phyloP scores from a whole-genome alignment of 805 yeast genomes.

The Schwanniomyces yamadae region DNA sequence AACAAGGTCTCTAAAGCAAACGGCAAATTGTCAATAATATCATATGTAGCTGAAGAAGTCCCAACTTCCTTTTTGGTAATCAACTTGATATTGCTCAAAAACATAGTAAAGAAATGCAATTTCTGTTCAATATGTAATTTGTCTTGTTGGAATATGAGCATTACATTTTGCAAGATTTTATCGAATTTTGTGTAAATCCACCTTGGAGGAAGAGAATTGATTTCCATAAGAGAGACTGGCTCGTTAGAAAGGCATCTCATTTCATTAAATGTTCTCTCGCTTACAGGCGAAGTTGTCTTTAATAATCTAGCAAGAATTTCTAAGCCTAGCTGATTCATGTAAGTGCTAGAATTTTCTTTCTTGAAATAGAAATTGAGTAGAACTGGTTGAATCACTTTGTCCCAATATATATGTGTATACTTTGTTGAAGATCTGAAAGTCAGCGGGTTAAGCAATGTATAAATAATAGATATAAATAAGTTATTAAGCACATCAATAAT shows the following conservation, averaged over 20 bases:
- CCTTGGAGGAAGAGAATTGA: constrained; percentile 28
- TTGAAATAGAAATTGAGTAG: constrained; percentile 34
- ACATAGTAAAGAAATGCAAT: constrained; percentile 19
- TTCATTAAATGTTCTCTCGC: constrained; percentile 22
- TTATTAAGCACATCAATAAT: constrained; percentile 30
- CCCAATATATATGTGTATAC: constrained; percentile 37
- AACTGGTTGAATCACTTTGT: constrained; percentile 31
- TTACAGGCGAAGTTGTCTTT: constrained; percentile 16
- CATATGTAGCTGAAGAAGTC: constrained; percentile 28
- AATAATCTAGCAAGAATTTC: constrained; percentile 24
- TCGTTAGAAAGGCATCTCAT: constrained; percentile 35
- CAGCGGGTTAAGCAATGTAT: constrained; percentile 12
- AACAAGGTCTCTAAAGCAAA: constrained; percentile 22
- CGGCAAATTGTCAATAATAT: constrained; percentile 33
- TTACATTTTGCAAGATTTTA: constrained; percentile 25
- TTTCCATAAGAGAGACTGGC: constrained; percentile 26
- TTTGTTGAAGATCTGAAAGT: constrained; percentile 17
- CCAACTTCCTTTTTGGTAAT: constrained; percentile 30
- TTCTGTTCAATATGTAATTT: constrained; percentile 23
- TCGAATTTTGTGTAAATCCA: constrained; percentile 37
- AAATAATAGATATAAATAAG: constrained; percentile 24
- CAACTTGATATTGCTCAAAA: constrained; percentile 24
- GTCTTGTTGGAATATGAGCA: constrained; percentile 23
- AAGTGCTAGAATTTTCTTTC: constrained; percentile 17
- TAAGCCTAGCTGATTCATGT: constrained; percentile 31